phyloP scores from a whole-genome alignment of 139 green algal genomes.

The Diplosphaera chodatii region DNA sequence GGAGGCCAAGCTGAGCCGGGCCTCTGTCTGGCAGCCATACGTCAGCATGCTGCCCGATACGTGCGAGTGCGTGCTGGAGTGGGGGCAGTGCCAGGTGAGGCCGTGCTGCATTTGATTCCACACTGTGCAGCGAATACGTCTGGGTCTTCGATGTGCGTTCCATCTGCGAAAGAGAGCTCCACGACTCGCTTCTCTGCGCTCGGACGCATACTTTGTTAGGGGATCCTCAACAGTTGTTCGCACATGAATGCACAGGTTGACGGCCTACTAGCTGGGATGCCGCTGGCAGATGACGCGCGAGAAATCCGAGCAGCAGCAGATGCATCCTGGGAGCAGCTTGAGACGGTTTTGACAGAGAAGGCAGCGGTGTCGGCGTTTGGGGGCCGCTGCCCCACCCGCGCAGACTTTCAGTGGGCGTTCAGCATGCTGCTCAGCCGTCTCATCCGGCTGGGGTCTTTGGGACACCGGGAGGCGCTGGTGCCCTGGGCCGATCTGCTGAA shows the following conservation, averaged over 20 bases:
- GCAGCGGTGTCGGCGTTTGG: slow-evolving; percentile 8
- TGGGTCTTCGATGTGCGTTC: too few species aligned
- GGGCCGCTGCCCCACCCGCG: slow-evolving; percentile 18
- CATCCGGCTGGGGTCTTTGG: slow-evolving; percentile 37
- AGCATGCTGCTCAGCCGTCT: slow-evolving; percentile 56
- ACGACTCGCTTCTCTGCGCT: too few species aligned
- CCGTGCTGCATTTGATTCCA: too few species aligned
- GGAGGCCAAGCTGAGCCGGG: slow-evolving; percentile 19
- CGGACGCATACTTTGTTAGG: too few species aligned
- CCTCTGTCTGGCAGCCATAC: slow-evolving; percentile 29
- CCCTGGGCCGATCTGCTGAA: slow-evolving; percentile 65
- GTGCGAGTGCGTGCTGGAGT: slow-evolving; percentile 54
- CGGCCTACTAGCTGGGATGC: slow-evolving; percentile 10
- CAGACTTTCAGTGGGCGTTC: slow-evolving; percentile 37
- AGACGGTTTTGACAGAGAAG: slow-evolving; percentile 21
- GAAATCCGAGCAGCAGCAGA: slow-evolving; percentile 35
- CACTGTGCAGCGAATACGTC: too few species aligned
- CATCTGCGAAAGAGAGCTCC: too few species aligned
- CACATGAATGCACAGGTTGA: too few species aligned
- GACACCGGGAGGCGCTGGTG: slow-evolving; percentile 38
- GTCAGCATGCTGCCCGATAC: slow-evolving; percentile 31
- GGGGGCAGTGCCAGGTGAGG: slow-evolving; percentile 47
- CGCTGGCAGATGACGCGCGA: slow-evolving; percentile 16
- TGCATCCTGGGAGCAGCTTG: slow-evolving; percentile 27
- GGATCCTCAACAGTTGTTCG: too few species aligned